Percentiles rank a stretch among this genome's conserved stretches.
Evolutionary conservation across 1,284 basidiomycete species (phyloP).

Genomic region (Vanrija sp.): DNA sequence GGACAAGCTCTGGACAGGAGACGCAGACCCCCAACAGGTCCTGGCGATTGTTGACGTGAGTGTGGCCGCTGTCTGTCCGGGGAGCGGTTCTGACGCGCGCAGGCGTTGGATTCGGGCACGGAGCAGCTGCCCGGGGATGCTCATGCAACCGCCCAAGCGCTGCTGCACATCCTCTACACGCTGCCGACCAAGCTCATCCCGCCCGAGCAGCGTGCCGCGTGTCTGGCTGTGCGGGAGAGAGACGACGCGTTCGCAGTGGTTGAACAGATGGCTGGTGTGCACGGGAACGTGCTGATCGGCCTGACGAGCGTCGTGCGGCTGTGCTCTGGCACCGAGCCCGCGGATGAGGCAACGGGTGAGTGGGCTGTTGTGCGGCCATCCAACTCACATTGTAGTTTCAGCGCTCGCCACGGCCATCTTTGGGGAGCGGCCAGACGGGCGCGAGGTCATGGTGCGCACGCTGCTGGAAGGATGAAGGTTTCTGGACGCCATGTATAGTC

Average conservation of each 20-base stretch:
- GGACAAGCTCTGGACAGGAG: constrained; percentile 21
- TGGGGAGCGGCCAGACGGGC: constrained; percentile 2
- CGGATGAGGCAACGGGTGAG: neutral
- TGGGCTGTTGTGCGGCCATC: too few relatives aligned
- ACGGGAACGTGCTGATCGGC: constrained; percentile 40
- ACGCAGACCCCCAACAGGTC: constrained; percentile 9
- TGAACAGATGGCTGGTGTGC: constrained; percentile 30
- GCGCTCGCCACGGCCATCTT: constrained; percentile 13
- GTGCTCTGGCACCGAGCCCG: constrained; percentile 7
- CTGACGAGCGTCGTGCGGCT: constrained; percentile 30
- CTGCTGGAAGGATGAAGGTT: constrained; percentile 3
- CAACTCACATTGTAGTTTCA: neutral
- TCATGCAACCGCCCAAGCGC: constrained; percentile 13
- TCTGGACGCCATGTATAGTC: too few relatives aligned
- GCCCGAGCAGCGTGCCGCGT: constrained; percentile 12
- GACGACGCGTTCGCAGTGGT: constrained; percentile 40
- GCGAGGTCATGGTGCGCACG: constrained; percentile 6
- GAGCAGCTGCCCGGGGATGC: neutral
- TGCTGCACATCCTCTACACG: constrained; percentile 29
- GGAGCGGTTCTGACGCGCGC: neutral
- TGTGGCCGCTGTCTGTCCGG: neutral
- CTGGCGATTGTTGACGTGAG: constrained; percentile 30
- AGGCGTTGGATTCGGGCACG: constrained; percentile 16
- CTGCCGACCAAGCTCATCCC: constrained; percentile 32
- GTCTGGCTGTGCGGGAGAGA: constrained; percentile 17